Percentiles rank a stretch among this genome's conserved stretches.
These are phyloP conservation scores for Geotrichum europaeum DNA, from an alignment of 1,139 yeast genomes.

Conservation along the genomic window DNA sequence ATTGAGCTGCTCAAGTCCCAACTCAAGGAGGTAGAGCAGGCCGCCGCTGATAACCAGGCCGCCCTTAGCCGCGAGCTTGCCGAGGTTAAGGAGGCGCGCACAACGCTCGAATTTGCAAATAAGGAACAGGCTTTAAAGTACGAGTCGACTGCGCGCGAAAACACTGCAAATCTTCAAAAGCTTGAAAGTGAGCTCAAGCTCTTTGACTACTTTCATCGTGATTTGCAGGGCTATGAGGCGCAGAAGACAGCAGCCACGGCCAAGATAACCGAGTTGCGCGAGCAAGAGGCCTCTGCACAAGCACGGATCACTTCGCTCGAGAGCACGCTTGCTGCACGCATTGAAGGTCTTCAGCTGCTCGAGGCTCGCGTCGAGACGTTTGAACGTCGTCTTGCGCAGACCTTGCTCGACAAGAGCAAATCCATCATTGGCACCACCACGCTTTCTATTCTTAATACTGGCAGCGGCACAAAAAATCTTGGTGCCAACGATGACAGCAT, in stretches of 20 bases:
- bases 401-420: constrained; percentile 32
- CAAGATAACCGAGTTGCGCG: neutral
- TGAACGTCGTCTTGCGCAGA: constrained; percentile 26
- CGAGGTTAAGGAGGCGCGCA: neutral
- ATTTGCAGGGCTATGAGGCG: neutral
- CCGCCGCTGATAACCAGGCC: neutral
- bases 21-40: neutral
- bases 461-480: neutral
- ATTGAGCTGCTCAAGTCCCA: neutral
- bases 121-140: neutral
- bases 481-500: neutral
- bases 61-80: neutral
- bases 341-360: constrained; percentile 18
- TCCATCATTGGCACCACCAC: constrained; percentile 33
- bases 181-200: neutral
- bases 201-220: neutral
- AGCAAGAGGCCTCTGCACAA: neutral
- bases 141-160: neutral
- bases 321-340: neutral
- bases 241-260: neutral
- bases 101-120: neutral
- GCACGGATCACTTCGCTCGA: neutral
- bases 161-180: neutral
- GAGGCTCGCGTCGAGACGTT: constrained; percentile 29
- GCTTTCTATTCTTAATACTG: constrained; percentile 27